Percentiles rank a stretch among this genome's conserved stretches.
phyloP scores from a whole-genome alignment of 495 filamentous ascomycete species.

The Antarctomyces pellizariae region DNA sequence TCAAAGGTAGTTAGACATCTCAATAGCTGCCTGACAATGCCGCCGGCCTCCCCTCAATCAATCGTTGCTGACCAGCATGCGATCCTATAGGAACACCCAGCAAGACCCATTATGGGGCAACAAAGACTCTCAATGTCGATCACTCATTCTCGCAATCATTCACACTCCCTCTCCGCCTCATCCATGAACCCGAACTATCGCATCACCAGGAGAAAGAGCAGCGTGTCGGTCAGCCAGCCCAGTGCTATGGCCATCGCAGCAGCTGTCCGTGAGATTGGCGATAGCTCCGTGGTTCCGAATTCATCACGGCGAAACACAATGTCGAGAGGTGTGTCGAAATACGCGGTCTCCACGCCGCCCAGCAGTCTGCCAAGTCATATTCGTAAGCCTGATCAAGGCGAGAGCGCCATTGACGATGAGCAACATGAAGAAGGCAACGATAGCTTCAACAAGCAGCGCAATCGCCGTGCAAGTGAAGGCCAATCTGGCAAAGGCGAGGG shows the following conservation, averaged over 20 bases:
- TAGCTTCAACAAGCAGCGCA: constrained; percentile 39
- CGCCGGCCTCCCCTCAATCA: too few species aligned
- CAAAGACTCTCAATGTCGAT: too few species aligned
- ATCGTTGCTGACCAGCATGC: too few species aligned
- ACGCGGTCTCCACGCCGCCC: constrained; percentile 20
- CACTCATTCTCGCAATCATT: constrained; percentile 37
- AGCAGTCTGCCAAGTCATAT: constrained; percentile 25
- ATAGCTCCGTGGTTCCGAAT: constrained; percentile 23
- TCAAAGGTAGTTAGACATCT: too few species aligned
- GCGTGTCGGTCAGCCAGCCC: constrained; percentile 46
- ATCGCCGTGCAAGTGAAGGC: constrained; percentile 70
- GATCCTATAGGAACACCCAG: too few species aligned
- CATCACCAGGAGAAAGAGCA: constrained; percentile 83
- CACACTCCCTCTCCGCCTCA: constrained; percentile 59
- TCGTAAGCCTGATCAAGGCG: constrained; percentile 19
- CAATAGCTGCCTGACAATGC: too few species aligned
- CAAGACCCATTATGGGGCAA: too few species aligned
- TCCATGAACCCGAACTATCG: constrained; percentile 63
- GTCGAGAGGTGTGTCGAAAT: constrained; percentile 21
- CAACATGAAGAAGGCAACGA: constrained; percentile 30
- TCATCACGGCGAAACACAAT: constrained; percentile 25
- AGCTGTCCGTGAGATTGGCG: constrained; percentile 42
- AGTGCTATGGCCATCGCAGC: constrained; percentile 53
- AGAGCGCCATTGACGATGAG: constrained; percentile 35
- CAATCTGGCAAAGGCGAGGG: constrained; percentile 55